These are phyloP conservation scores for Cryptosporidium ubiquitum DNA, from an alignment of 169 alveolate species.

Conservation along the genomic window DNA sequence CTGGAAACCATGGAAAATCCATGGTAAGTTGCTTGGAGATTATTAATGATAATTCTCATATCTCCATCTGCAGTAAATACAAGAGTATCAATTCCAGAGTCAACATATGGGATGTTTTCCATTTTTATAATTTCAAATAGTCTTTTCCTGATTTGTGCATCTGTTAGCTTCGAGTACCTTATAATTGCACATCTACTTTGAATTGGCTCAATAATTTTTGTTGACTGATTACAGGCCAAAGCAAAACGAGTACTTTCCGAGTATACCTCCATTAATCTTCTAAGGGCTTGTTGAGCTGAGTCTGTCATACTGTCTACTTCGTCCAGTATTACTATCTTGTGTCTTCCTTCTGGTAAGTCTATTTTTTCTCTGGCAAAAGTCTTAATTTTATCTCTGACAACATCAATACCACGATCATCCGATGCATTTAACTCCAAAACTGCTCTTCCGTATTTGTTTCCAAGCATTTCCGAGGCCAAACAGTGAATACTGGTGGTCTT, in stretches of 20 bases:
- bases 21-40: conserved; percentile 95
- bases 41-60: conserved; percentile 90
- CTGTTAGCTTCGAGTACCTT: conserved; percentile 94
- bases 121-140: conserved; percentile 86
- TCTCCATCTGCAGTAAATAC: conserved; percentile 96
- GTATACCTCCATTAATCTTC: conserved; percentile 97
- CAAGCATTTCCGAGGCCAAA: conserved; percentile 95
- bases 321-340: conserved; percentile 97
- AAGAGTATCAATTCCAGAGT: conserved; percentile 95
- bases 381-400: conserved; percentile 97
- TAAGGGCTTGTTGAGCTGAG: conserved; percentile 98
- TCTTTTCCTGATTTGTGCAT: conserved; percentile 91
- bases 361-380: conserved; percentile 95
- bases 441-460: conserved; percentile 87
- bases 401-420: conserved; percentile 99
- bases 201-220: conserved; percentile 98
- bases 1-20: conserved; percentile 93
- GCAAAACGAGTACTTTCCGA: conserved; percentile 98
- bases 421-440: conserved; percentile 98
- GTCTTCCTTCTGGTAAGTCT: conserved; percentile 93
- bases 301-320: conserved; percentile 99
- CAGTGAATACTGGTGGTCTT: conserved; percentile 98
- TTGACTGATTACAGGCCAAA: conserved; percentile 98
- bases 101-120: conserved; percentile 83
- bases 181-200: conserved; percentile 98